Percentiles rank a stretch among this genome's conserved stretches.
phyloP scores from a whole-genome alignment of 805 yeast genomes.

The Yamadazyma takamatsuzukensis region DNA sequence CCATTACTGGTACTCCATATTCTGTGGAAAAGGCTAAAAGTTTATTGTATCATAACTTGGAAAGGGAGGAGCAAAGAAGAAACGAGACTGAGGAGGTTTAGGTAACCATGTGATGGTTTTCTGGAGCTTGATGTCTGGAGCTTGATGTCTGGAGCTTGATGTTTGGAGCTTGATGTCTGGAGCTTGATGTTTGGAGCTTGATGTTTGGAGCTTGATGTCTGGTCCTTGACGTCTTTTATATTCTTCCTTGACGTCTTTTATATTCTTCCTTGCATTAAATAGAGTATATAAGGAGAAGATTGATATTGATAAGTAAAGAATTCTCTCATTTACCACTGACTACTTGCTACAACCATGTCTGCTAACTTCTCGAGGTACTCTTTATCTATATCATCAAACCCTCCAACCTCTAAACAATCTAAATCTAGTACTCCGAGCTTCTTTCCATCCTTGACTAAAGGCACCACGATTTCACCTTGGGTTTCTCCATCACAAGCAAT shows the following conservation, averaged over 20 bases:
- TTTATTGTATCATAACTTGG: conserved; percentile 55
- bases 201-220: no score
- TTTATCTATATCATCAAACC: conserved; percentile 66
- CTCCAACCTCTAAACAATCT: conserved; percentile 64
- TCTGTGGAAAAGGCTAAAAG: conserved; percentile 58
- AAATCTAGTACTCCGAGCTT: conserved; percentile 80
- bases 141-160: no score
- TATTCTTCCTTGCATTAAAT: no score
- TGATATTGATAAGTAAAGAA: no score
- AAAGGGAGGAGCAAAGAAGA: conserved; percentile 53
- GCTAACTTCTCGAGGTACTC: conserved; percentile 60
- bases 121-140: no score
- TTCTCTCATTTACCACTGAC: no score
- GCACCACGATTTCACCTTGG: conserved; percentile 89
- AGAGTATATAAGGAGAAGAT: no score
- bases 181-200: no score
- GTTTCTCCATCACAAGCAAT: conserved; percentile 98
- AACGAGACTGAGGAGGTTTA: conserved; percentile 13
- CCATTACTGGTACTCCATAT: conserved; percentile 57
- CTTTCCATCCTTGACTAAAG: conserved; percentile 45
- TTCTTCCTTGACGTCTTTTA: no score
- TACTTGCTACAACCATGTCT: conserved; percentile 44
- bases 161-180: no score
- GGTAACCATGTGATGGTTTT: no score
- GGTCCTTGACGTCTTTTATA: no score